Conservation (phyloP, 495 filamentous ascomycete species). For the Trichoderma virens region DNA sequence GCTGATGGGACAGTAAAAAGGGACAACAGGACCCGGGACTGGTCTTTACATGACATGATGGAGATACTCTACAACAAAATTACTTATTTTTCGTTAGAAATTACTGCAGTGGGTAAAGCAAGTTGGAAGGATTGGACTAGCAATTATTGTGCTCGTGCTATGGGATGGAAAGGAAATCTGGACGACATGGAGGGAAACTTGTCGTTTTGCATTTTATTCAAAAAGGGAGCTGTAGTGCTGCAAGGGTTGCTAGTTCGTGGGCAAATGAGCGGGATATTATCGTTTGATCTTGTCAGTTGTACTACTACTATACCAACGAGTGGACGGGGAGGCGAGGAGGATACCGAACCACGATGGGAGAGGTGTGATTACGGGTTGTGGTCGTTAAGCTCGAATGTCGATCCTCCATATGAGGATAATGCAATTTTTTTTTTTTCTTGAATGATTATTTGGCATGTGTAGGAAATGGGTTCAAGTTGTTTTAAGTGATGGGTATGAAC, state of each 20-base stretch:
- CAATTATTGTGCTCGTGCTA: background rate
- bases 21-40: background rate
- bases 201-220: background rate
- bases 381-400: background rate
- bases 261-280: background rate
- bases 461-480: background rate
- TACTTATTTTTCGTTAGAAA: background rate
- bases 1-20: conserved; percentile 31
- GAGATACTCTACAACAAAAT: background rate
- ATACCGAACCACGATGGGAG: background rate
- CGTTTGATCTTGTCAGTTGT: background rate
- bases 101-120: background rate
- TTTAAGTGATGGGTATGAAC: too few species aligned
- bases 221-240: background rate
- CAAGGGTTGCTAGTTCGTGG: background rate
- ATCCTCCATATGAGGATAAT: background rate
- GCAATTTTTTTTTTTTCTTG: background rate
- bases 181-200: background rate
- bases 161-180: background rate
- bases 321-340: background rate
- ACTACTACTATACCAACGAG: background rate
- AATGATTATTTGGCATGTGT: background rate
- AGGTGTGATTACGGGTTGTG: background rate
- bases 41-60: background rate
- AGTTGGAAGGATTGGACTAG: conserved; percentile 1